These are phyloP conservation scores for Blastobotrys americana DNA, from an alignment of 805 yeast species.

Conservation along the genomic window DNA sequence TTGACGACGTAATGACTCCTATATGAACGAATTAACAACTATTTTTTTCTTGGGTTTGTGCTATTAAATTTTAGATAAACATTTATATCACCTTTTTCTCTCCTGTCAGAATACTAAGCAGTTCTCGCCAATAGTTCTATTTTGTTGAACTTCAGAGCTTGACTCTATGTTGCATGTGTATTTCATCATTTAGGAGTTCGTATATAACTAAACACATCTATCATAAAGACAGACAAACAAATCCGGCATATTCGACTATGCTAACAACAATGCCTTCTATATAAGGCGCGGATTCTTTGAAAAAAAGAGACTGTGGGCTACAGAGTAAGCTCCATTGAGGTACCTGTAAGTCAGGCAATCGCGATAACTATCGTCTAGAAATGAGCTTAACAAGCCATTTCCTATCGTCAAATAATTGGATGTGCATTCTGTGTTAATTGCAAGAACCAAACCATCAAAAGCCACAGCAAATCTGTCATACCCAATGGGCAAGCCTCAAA, in stretches of 20 bases:
- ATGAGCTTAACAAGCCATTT: constrained; percentile 17
- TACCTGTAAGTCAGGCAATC: constrained; percentile 14
- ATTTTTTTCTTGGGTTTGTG: too few relatives aligned
- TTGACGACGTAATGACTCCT: background rate
- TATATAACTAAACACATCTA: background rate
- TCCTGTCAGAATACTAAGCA: constrained; percentile 7
- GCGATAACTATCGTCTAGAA: constrained; percentile 27
- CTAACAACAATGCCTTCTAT: constrained; percentile 6
- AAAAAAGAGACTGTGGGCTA: constrained; percentile 18
- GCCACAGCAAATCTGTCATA: background rate
- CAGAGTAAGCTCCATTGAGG: constrained; percentile 30
- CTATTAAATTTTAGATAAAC: too few relatives aligned
- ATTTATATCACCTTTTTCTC: background rate
- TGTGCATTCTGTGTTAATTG: too few relatives aligned
- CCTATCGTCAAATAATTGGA: background rate
- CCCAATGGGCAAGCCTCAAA: background rate
- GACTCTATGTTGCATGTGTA: constrained; percentile 25
- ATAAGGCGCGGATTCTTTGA: constrained; percentile 2
- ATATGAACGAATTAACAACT: too few relatives aligned
- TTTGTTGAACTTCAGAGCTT: constrained; percentile 25
- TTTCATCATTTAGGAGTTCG: constrained; percentile 20
- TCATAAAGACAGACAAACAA: too few relatives aligned
- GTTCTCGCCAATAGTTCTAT: constrained; percentile 5
- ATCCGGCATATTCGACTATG: constrained; percentile 27
- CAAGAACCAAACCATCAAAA: too few relatives aligned